Base-by-base conservation (phyloP, 139 green algal species). In the Chlorella sp. region DNA sequence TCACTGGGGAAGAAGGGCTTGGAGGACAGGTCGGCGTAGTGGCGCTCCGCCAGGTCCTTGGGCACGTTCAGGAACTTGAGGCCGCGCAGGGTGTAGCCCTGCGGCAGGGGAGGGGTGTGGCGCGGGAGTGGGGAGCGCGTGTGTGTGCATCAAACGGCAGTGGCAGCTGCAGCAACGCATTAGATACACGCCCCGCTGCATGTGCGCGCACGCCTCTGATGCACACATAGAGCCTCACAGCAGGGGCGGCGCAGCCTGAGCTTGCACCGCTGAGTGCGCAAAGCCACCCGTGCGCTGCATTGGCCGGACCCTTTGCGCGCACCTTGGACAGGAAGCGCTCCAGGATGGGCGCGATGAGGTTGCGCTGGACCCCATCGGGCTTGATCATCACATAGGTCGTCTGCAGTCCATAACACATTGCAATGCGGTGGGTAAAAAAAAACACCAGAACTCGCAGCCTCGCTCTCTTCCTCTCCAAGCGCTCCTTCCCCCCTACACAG, bases 331-430 rank as follows among this genome's bases (percentile, higher is more conserved):
- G 83, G 70, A 96, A 97, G 50, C 93, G 89, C 33, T 79, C 80
- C 72, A 98, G 94, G 82, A 97, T 94, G 23, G 61, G 56, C 19
- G 92, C 92, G 33, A 98, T 84, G 58, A 98, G 84, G 64, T 86
- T 88, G 27, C 94, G 86, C 86, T 97, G 93, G 25, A 99, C 96
- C 67, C 94, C 96, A 67, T 99, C 96, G 5, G 96, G 96, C 90
- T 98, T 99, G 67, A 99, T 91, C 91, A 97, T 97, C 31, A 98
- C 84, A 76, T 58, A 76, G 53, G 55, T 76, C 35, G 14, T 35
- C 35, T 74, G 19, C 9, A 67, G 35, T 9, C 43, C 29, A 46
- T 12, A 67, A 42, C 27, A 12, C 60, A 42, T 67, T 46, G n/a
- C n/a, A n/a, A n/a, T n/a, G n/a, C n/a, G n/a, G n/a, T n/a, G n/a